These are phyloP conservation scores for Hypoxylon sp. DNA, from an alignment of 2,329 filamentous ascomycete genomes.

Conservation along the genomic window DNA sequence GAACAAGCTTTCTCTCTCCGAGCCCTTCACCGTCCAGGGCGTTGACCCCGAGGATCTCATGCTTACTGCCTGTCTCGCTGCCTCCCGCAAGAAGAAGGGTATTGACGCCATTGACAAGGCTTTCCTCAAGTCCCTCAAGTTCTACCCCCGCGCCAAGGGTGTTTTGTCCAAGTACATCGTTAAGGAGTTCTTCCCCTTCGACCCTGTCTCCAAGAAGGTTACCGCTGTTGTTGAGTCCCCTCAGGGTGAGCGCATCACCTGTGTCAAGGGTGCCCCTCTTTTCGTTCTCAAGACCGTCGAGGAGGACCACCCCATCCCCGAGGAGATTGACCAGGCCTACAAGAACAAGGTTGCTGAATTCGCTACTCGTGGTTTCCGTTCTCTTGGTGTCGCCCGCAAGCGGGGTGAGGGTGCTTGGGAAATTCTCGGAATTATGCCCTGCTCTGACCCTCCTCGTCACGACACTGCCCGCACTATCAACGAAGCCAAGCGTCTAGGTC, in stretches of 20 bases:
- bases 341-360: constrained; percentile 95
- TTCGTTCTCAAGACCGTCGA: constrained; percentile 89
- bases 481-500: constrained; percentile 87
- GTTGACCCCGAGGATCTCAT: constrained; percentile 90
- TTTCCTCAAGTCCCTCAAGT: constrained; percentile 86
- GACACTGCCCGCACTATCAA: constrained; percentile 91
- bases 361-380: constrained; percentile 92
- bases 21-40: constrained; percentile 85
- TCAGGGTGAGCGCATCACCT: constrained; percentile 84
- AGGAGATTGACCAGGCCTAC: constrained; percentile 83
- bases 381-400: constrained; percentile 92
- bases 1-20: constrained; percentile 90
- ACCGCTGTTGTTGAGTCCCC: constrained; percentile 85
- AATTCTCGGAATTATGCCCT: constrained; percentile 95
- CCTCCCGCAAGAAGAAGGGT: constrained; percentile 94
- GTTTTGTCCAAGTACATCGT: constrained; percentile 87
- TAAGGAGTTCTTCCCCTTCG: constrained; percentile 87
- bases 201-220: constrained; percentile 94
- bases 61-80: constrained; percentile 90
- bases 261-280: constrained; percentile 90
- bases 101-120: constrained; percentile 96
- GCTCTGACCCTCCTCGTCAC: constrained; percentile 89
- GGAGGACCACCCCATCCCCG: constrained; percentile 83
- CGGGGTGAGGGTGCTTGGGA: constrained; percentile 85
- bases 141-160: constrained; percentile 84